These are phyloP conservation scores for Ophiostoma sp. DNA, from an alignment of 2,329 filamentous ascomycete genomes.

Conservation along the genomic window DNA sequence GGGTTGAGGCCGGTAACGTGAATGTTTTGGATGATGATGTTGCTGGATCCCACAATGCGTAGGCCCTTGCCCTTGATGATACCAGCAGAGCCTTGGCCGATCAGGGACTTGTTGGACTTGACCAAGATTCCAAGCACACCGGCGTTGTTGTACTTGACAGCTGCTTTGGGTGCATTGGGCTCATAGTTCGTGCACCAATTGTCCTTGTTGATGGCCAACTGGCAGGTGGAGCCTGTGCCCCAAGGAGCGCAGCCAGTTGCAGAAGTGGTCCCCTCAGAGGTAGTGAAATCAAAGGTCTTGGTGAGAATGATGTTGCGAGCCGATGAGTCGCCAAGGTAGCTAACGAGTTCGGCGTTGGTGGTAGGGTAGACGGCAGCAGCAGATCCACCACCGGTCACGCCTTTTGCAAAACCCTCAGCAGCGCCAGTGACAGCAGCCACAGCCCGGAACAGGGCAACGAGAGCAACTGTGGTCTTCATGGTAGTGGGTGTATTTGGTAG, in stretches of 20 bases:
- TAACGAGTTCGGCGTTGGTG: not conserved
- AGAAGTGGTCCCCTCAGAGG: slow-evolving; percentile 3
- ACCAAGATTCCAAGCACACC: not conserved
- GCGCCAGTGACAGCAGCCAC: slow-evolving; percentile 5
- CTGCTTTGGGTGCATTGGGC: slow-evolving; percentile 1
- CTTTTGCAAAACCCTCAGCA: not conserved
- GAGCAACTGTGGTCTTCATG: not conserved
- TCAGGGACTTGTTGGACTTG: not conserved
- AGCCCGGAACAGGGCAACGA: not conserved
- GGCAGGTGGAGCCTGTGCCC: slow-evolving; percentile 2
- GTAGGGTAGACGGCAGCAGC: slow-evolving; percentile 1
- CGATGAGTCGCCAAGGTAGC: slow-evolving; percentile 2
- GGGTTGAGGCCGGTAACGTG: slow-evolving; percentile 2
- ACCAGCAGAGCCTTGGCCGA: not conserved
- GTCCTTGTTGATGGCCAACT: slow-evolving; percentile 9
- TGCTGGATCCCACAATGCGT: not conserved
- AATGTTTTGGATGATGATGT: slow-evolving; percentile 6
- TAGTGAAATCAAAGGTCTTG: slow-evolving; percentile 6
- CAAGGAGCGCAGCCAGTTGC: slow-evolving; percentile 5
- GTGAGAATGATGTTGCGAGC: slow-evolving; percentile 4
- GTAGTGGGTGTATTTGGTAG: not conserved
- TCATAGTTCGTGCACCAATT: slow-evolving; percentile 11
- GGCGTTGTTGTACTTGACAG: slow-evolving; percentile 3
- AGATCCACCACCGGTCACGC: slow-evolving; percentile 6
- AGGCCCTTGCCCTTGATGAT: slow-evolving; percentile 7